A percentile compares a stretch with the other conserved stretches of the same genome.
Evolutionary conservation across 2,329 filamentous ascomycete genomes (phyloP).

Genomic region (Teratosphaeria gauchensis): DNA sequence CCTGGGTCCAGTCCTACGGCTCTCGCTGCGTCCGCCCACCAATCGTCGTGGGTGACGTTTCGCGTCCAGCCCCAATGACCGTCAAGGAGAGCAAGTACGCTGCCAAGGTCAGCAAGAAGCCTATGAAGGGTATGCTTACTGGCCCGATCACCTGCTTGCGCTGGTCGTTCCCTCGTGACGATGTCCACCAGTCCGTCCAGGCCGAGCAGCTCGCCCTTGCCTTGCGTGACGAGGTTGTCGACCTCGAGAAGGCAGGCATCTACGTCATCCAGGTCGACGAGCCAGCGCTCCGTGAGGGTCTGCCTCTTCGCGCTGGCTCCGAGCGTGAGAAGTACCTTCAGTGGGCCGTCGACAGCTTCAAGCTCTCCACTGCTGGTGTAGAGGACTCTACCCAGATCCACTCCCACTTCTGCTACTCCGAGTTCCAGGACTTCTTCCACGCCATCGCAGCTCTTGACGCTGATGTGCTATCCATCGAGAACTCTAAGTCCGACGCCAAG

Average conservation of each 20-base stretch:
- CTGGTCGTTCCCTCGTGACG: slow-evolving; percentile 99
- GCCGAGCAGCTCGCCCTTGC: slow-evolving; percentile 97
- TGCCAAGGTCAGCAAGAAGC: slow-evolving; percentile 90
- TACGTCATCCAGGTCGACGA: slow-evolving; percentile 99
- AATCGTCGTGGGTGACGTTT: slow-evolving; percentile 98
- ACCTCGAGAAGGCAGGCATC: slow-evolving; percentile 93
- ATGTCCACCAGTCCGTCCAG: slow-evolving; percentile 98
- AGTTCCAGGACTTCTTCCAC: slow-evolving; percentile 99
- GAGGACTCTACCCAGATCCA: slow-evolving; percentile 97
- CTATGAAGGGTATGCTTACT: slow-evolving; percentile 99
- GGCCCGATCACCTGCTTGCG: slow-evolving; percentile 96
- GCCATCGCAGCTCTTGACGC: slow-evolving; percentile 96
- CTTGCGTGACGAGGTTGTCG: slow-evolving; percentile 94
- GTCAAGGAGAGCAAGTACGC: slow-evolving; percentile 99
- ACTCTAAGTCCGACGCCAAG: slow-evolving; percentile 99
- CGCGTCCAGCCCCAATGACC: slow-evolving; percentile 92
- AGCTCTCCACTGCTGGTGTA: slow-evolving; percentile 85
- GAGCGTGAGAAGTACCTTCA: slow-evolving; percentile 95
- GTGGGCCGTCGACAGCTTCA: slow-evolving; percentile 98
- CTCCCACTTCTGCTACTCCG: slow-evolving; percentile 99
- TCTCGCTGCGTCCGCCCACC: slow-evolving; percentile 97
- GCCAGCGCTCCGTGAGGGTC: slow-evolving; percentile 97
- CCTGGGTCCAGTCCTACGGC: slow-evolving; percentile 97
- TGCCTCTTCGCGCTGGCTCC: slow-evolving; percentile 84
- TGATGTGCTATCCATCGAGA: slow-evolving; percentile 98